Evolutionary conservation across 2,329 filamentous ascomycete species (phyloP).

Genomic region (Camillea tinctor): DNA sequence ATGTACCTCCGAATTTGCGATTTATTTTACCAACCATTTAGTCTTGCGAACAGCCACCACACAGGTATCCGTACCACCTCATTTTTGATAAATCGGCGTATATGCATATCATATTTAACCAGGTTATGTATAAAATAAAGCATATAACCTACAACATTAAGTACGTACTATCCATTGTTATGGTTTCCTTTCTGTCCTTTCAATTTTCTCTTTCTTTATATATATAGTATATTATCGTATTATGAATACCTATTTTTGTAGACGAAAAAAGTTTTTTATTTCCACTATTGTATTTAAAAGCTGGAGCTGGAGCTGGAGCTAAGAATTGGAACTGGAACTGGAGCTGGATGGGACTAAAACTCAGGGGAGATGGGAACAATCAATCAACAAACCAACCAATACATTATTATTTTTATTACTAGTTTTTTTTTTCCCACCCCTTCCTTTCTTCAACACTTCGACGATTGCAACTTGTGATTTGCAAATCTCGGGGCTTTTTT

Average conservation of each 20-base stretch:
- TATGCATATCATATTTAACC: no score
- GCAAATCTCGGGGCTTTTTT: neutral
- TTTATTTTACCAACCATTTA: no score
- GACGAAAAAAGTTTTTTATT: neutral
- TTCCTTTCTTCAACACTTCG: neutral
- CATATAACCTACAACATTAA: no score
- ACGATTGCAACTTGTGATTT: neutral
- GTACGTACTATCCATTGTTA: no score
- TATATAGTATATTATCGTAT: neutral
- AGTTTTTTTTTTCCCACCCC: conserved; percentile 2
- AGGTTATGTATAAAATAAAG: no score
- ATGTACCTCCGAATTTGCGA: no score
- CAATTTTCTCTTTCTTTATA: neutral
- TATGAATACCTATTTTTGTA: neutral
- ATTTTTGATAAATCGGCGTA: no score
- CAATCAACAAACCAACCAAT: neutral
- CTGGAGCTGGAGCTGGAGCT: neutral
- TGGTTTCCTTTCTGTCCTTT: no score
- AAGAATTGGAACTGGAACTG: neutral
- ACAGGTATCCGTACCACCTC: no score
- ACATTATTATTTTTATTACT: conserved; percentile 5
- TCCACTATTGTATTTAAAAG: neutral
- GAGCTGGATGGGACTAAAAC: neutral
- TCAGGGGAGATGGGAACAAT: neutral
- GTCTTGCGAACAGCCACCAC: no score